Evolutionary conservation across 106 monocot species (phyloP).

Genomic region (Dendrobium officinale): DNA sequence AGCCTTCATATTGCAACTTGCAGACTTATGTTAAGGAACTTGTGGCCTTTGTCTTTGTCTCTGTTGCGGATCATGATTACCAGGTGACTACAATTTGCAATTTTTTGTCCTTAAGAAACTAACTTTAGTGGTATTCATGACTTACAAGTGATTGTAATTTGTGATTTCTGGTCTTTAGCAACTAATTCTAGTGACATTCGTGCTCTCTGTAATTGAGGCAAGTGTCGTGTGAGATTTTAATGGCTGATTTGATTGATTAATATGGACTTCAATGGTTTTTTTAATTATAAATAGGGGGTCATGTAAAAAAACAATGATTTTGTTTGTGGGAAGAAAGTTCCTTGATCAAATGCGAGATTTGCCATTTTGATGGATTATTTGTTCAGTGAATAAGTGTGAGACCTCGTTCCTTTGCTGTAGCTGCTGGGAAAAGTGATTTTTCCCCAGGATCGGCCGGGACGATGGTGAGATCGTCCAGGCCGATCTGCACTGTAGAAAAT

Average conservation of each 20-base stretch:
- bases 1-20: neutral
- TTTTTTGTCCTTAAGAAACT: neutral
- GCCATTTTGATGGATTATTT: neutral
- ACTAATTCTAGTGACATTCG: neutral
- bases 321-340: neutral
- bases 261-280: neutral
- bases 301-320: neutral
- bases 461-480: no score
- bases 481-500: no score
- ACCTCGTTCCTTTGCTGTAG: no score
- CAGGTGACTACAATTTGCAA: neutral
- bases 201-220: neutral
- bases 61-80: neutral
- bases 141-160: neutral
- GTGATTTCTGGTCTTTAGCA: neutral
- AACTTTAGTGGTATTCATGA: neutral
- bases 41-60: neutral
- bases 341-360: neutral
- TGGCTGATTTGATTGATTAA: neutral
- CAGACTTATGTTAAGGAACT: neutral
- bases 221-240: neutral
- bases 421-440: no score
- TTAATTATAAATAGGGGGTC: neutral
- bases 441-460: no score
- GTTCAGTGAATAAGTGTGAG: neutral